Evolutionary conservation across 2,329 filamentous ascomycete species (phyloP).

Genomic region (Madurella mycetomatis): DNA sequence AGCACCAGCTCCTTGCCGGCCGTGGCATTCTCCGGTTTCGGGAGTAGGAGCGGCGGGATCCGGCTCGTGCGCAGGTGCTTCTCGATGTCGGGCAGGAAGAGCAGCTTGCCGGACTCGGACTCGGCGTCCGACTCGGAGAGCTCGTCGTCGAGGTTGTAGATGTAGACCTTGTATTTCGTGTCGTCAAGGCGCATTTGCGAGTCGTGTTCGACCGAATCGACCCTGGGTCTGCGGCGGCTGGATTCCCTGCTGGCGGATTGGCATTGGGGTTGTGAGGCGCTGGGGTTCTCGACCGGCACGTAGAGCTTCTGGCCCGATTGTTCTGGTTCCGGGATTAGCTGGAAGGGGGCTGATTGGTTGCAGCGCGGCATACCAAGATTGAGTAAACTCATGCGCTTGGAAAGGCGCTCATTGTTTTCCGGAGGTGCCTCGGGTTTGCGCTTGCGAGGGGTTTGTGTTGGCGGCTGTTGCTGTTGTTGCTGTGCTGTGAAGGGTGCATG

Average conservation of each 20-base stretch:
- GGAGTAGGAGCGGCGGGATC: conserved; percentile 60
- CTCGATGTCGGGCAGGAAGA: conserved; percentile 83
- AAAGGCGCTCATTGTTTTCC: conserved; percentile 65
- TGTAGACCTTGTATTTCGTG: conserved; percentile 81
- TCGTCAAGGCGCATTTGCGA: conserved; percentile 76
- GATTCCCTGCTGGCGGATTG: conserved; percentile 14
- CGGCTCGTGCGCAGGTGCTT: conserved; percentile 71
- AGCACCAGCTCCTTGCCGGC: conserved; percentile 72
- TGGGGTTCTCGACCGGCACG: conserved; percentile 55
- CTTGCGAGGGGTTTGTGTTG: conserved; percentile 39
- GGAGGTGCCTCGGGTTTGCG: conserved; percentile 55
- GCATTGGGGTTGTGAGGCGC: not conserved
- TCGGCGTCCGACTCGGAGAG: conserved; percentile 59
- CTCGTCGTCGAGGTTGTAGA: conserved; percentile 86
- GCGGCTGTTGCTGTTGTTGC: not conserved
- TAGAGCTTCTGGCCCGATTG: conserved; percentile 60
- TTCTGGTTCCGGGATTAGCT: conserved; percentile 41
- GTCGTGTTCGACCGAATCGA: conserved; percentile 42
- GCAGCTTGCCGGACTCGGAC: conserved; percentile 56
- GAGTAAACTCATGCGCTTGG: conserved; percentile 76
- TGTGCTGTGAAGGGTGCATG: conserved; percentile 12
- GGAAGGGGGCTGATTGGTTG: conserved; percentile 10
- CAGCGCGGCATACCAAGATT: conserved; percentile 61
- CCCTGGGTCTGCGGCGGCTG: not conserved
- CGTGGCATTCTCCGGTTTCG: conserved; percentile 51